These are phyloP conservation scores for Mycena albidolilacea DNA, from an alignment of 768 basidiomycete genomes.

Conservation along the genomic window DNA sequence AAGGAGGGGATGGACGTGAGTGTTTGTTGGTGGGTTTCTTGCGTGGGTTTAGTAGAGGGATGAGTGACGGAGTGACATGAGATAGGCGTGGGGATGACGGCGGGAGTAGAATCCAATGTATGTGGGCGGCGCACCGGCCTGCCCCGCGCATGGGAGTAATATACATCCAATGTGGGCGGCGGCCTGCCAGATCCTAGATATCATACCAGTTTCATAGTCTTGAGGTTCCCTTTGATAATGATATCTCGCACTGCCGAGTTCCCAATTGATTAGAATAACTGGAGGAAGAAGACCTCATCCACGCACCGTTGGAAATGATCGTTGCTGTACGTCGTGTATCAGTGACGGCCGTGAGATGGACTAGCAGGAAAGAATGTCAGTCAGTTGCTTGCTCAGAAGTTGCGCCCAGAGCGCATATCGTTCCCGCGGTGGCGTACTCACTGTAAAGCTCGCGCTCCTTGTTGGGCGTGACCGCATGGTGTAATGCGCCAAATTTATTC, in stretches of 20 bases:
- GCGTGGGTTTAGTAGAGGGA: background rate
- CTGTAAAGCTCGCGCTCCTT: slow-evolving; percentile 82
- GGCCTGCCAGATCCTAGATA: no score
- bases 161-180: no score
- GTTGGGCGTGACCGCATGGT: slow-evolving; percentile 78
- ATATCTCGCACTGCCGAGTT: slow-evolving; percentile 72
- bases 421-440: slow-evolving; percentile 49
- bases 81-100: background rate
- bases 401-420: background rate
- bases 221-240: slow-evolving; percentile 77
- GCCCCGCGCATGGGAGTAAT: background rate
- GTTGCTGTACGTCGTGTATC: slow-evolving; percentile 81
- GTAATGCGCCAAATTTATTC: slow-evolving; percentile 79
- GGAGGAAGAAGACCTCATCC: slow-evolving; percentile 14
- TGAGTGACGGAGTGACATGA: background rate
- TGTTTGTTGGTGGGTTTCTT: slow-evolving; percentile 1
- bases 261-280: background rate
- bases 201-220: slow-evolving; percentile 67
- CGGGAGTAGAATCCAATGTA: background rate
- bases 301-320: slow-evolving; percentile 81
- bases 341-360: slow-evolving; percentile 87
- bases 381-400: background rate
- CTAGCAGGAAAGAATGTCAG: slow-evolving; percentile 52
- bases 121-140: background rate
- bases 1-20: slow-evolving; percentile 8